A percentile compares a stretch with the other conserved stretches of the same genome.
Conservation (phyloP, 2,329 filamentous ascomycete genomes). For the Ceratocystis harringtonii region DNA sequence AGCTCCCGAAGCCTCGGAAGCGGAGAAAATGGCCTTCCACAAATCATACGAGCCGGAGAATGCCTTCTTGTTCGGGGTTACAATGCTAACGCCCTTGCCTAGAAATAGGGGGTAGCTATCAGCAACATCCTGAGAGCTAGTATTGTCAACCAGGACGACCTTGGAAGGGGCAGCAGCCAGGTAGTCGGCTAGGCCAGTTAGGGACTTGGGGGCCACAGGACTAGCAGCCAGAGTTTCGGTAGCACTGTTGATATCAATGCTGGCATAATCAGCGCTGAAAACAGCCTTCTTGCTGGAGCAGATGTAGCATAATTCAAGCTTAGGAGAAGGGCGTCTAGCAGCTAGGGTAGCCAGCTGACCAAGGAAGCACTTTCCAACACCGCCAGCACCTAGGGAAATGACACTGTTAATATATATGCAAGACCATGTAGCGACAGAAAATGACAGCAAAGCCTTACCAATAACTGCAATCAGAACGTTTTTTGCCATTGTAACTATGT, state of each 20-base stretch:
- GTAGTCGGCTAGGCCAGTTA: constrained; percentile 60
- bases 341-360: constrained; percentile 58
- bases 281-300: constrained; percentile 74
- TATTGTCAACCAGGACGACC: constrained; percentile 86
- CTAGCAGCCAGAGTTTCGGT: constrained; percentile 50
- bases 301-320: constrained; percentile 69
- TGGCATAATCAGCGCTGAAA: constrained; percentile 56
- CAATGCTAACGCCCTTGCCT: constrained; percentile 68
- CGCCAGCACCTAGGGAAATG: constrained; percentile 56
- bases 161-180: constrained; percentile 63
- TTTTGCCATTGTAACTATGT: constrained; percentile 21
- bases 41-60: constrained; percentile 70
- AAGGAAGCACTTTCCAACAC: constrained; percentile 85
- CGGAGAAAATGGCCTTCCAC: constrained; percentile 75
- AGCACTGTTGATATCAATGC: constrained; percentile 44
- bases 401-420: neutral
- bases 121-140: constrained; percentile 75
- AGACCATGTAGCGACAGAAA: neutral
- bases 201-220: constrained; percentile 46
- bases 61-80: constrained; percentile 97
- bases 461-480: constrained; percentile 40
- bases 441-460: constrained; percentile 24
- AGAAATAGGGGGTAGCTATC: constrained; percentile 70
- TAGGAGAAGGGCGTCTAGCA: constrained; percentile 49
- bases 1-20: constrained; percentile 54